phyloP scores from a whole-genome alignment of 2,329 filamentous ascomycete genomes.

The Cercospora brassicicola region DNA sequence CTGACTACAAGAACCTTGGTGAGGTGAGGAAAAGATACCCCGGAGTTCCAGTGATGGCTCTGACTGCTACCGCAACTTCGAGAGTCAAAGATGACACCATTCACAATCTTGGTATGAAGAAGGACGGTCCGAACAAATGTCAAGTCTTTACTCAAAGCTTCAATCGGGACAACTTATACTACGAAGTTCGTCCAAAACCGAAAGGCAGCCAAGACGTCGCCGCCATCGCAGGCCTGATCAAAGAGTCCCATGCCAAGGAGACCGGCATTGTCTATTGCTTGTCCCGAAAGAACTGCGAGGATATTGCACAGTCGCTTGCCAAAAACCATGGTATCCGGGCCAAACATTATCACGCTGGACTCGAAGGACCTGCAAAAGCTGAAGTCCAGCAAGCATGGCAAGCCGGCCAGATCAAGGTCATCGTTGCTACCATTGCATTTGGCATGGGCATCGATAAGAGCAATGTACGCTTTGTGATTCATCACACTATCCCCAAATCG shows the following conservation, averaged over 20 bases:
- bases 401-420: slow-evolving; percentile 73
- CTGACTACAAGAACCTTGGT: slow-evolving; percentile 88
- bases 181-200: slow-evolving; percentile 71
- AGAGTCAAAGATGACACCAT: slow-evolving; percentile 91
- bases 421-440: slow-evolving; percentile 89
- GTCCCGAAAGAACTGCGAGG: slow-evolving; percentile 79
- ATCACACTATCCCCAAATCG: slow-evolving; percentile 89
- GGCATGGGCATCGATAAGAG: slow-evolving; percentile 99
- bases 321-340: slow-evolving; percentile 67
- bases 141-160: slow-evolving; percentile 88
- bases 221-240: slow-evolving; percentile 66
- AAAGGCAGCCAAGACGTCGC: slow-evolving; percentile 58
- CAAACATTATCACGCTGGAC: slow-evolving; percentile 80
- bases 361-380: slow-evolving; percentile 67
- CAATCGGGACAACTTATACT: slow-evolving; percentile 91
- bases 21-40: slow-evolving; percentile 70
- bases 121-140: slow-evolving; percentile 51
- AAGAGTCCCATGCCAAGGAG: slow-evolving; percentile 65
- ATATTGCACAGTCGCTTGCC: slow-evolving; percentile 68
- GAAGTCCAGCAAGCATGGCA: slow-evolving; percentile 82
- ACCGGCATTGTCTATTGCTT: slow-evolving; percentile 93
- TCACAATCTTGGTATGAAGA: slow-evolving; percentile 78
- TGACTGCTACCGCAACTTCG: slow-evolving; percentile 92
- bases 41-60: slow-evolving; percentile 83
- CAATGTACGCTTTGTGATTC: slow-evolving; percentile 93